Conservation (phyloP, 768 basidiomycete species). For the Tricholoma sp. region DNA sequence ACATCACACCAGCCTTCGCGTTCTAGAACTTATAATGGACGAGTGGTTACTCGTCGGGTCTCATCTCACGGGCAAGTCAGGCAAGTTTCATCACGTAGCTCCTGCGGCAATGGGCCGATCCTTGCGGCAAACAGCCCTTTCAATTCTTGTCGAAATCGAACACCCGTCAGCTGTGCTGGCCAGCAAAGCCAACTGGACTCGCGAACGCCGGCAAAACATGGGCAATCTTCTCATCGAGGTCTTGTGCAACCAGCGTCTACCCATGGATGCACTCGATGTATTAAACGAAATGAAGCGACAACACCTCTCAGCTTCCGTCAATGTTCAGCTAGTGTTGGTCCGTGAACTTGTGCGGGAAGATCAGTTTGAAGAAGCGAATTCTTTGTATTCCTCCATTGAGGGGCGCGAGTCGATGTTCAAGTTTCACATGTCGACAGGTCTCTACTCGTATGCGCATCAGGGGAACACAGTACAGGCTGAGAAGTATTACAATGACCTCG, state of each 20-base stretch:
- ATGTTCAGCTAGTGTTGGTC: constrained; percentile 31
- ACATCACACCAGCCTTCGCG: constrained; percentile 25
- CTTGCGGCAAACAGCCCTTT: constrained; percentile 11
- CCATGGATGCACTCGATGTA: constrained; percentile 36
- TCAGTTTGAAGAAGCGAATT: constrained; percentile 37
- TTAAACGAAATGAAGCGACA: constrained; percentile 33
- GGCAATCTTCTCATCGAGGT: constrained; percentile 39
- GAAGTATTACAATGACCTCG: constrained; percentile 35
- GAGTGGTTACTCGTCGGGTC: constrained; percentile 31
- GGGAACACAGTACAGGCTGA: constrained; percentile 44
- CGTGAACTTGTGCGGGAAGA: constrained; percentile 37
- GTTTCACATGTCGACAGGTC: constrained; percentile 35
- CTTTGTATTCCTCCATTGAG: constrained; percentile 32
- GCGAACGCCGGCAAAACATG: constrained; percentile 22
- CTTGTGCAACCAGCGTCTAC: constrained; percentile 26
- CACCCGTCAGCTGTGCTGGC: constrained; percentile 26
- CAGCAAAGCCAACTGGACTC: constrained; percentile 18
- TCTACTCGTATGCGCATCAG: constrained; percentile 47
- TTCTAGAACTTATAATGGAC: constrained; percentile 34
- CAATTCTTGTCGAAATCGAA: constrained; percentile 20
- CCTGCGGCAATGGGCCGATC: constrained; percentile 1
- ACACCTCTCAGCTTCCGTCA: constrained; percentile 21
- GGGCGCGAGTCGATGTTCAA: constrained; percentile 5
- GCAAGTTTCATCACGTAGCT: background rate
- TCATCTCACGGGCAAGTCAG: constrained; percentile 10